Evolutionary conservation across 768 basidiomycete species (phyloP).

Genomic region (Grammothele lineata): DNA sequence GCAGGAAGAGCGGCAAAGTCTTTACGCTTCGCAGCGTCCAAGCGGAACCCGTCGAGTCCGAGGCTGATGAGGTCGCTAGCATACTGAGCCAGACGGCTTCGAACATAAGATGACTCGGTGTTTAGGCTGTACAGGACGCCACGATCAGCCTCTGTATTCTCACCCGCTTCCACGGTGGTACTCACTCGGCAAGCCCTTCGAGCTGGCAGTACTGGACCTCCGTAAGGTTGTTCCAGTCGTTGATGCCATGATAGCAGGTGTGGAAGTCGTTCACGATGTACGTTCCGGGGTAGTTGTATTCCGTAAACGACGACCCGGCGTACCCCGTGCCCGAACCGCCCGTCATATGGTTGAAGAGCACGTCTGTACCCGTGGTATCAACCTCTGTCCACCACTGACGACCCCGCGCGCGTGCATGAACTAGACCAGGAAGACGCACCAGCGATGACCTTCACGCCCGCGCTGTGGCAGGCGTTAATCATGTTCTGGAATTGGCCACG

Average conservation of each 20-base stretch:
- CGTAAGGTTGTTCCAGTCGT: slow-evolving; percentile 44
- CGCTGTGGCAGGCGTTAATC: slow-evolving; percentile 34
- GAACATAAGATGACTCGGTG: slow-evolving; percentile 59
- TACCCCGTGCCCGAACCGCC: slow-evolving; percentile 43
- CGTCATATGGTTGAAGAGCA: slow-evolving; percentile 67
- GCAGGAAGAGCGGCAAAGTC: too few relatives aligned
- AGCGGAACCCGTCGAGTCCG: slow-evolving; percentile 56
- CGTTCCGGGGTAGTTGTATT: slow-evolving; percentile 37
- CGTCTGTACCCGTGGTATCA: too few relatives aligned
- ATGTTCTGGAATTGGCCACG: slow-evolving; percentile 45
- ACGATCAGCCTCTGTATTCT: too few relatives aligned
- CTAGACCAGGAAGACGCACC: slow-evolving; percentile 22
- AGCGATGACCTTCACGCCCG: slow-evolving; percentile 37
- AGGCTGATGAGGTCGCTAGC: slow-evolving; percentile 58
- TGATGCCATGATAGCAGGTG: slow-evolving; percentile 58
- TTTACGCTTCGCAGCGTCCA: slow-evolving; percentile 67
- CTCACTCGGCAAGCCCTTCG: slow-evolving; percentile 36
- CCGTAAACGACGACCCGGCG: slow-evolving; percentile 47
- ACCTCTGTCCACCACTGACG: background rate
- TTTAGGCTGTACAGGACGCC: slow-evolving; percentile 56
- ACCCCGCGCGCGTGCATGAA: background rate
- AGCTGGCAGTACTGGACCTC: slow-evolving; percentile 47
- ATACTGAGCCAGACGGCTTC: slow-evolving; percentile 47
- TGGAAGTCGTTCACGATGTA: slow-evolving; percentile 46
- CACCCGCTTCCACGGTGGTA: too few relatives aligned